These are phyloP conservation scores for Galerina sulciceps DNA, from an alignment of 768 basidiomycete genomes.

Conservation along the genomic window DNA sequence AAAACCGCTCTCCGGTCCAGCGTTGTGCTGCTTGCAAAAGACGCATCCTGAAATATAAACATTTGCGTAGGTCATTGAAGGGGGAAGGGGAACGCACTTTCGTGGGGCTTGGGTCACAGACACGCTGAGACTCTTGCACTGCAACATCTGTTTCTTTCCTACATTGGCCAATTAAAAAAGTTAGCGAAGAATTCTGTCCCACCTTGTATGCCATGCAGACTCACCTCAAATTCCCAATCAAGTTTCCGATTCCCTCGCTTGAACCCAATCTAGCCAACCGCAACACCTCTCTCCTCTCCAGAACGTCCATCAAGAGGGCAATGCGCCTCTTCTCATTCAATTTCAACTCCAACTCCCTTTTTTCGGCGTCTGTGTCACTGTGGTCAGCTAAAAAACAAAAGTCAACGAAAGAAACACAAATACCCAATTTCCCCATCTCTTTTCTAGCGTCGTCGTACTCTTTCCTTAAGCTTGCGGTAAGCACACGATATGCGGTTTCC, in stretches of 20 bases:
- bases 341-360: constrained; percentile 6
- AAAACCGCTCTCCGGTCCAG: neutral
- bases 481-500: constrained; percentile 12
- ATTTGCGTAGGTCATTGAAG: neutral
- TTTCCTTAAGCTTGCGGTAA: constrained; percentile 5
- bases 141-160: constrained; percentile 4
- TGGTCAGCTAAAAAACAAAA: neutral
- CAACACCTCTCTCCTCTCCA: constrained; percentile 28
- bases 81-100: neutral
- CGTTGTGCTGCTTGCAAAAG: neutral
- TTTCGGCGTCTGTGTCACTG: constrained; percentile 8
- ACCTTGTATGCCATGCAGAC: neutral
- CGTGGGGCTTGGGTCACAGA: neutral
- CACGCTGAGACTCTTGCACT: neutral
- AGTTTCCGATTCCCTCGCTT: constrained; percentile 13
- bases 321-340: constrained; percentile 16
- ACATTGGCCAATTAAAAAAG: neutral
- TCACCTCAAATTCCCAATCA: constrained; percentile 20
- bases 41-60: neutral
- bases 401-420: neutral
- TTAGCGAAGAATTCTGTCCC: neutral
- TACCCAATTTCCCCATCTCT: neutral
- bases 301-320: constrained; percentile 22
- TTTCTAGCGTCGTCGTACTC: constrained; percentile 7
- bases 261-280: constrained; percentile 24